A percentile compares a stretch with the other conserved stretches of the same genome.
These are phyloP conservation scores for Taiwanofungus camphoratus DNA, from an alignment of 1,284 basidiomycete genomes.

Conservation along the genomic window DNA sequence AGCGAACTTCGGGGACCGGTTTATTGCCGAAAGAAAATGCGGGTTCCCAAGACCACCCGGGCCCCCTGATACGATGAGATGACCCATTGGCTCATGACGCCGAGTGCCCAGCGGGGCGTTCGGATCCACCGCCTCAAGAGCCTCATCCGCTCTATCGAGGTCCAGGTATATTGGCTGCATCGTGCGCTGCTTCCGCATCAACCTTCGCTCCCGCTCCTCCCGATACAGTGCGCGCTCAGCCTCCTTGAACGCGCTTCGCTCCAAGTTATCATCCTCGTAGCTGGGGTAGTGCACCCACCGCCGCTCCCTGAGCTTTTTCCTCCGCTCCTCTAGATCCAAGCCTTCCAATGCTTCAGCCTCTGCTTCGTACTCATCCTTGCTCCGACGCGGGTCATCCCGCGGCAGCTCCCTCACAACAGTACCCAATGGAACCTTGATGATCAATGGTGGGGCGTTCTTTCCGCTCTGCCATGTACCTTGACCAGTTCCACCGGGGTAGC, in stretches of 20 bases:
- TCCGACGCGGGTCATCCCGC: slow-evolving; percentile 54
- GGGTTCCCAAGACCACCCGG: slow-evolving; percentile 88
- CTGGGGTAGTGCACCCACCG: slow-evolving; percentile 80
- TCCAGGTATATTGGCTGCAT: slow-evolving; percentile 52
- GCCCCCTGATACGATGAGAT: slow-evolving; percentile 79
- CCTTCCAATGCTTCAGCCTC: slow-evolving; percentile 57
- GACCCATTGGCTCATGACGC: slow-evolving; percentile 52
- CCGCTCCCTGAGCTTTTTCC: slow-evolving; percentile 55
- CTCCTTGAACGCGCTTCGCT: slow-evolving; percentile 66
- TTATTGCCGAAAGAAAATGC: slow-evolving; percentile 64
- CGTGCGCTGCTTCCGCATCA: slow-evolving; percentile 38
- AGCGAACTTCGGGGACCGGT: slow-evolving; percentile 77
- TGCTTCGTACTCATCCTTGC: slow-evolving; percentile 60
- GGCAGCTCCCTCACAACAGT: slow-evolving; percentile 80
- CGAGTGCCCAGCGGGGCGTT: slow-evolving; percentile 63
- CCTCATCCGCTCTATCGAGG: slow-evolving; percentile 45
- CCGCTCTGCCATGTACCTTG: slow-evolving; percentile 85
- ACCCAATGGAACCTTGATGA: slow-evolving; percentile 82
- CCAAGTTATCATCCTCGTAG: slow-evolving; percentile 55
- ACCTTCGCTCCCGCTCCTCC: slow-evolving; percentile 57
- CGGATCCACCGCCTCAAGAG: slow-evolving; percentile 40
- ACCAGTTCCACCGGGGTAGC: slow-evolving; percentile 64
- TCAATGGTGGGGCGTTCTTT: slow-evolving; percentile 60
- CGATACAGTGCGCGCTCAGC: slow-evolving; percentile 62
- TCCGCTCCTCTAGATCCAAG: slow-evolving; percentile 41